Percentiles rank a stretch among this genome's conserved stretches.
Conservation (phyloP, 108 stramenopile species). For the Nannochloropsis granulata region DNA sequence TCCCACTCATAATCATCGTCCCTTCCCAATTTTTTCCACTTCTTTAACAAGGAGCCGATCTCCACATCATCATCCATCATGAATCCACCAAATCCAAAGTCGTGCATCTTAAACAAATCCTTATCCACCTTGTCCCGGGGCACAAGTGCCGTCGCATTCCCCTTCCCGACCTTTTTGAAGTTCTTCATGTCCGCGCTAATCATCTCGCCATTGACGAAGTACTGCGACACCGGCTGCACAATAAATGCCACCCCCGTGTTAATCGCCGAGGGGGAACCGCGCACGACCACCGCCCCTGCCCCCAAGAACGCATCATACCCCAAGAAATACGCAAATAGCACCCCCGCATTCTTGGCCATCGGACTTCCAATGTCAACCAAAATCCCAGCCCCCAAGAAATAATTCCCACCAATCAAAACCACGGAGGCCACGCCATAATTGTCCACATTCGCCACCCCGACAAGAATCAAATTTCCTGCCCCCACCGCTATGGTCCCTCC, state of each 20-base stretch:
- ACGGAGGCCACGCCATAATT: neutral
- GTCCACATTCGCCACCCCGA: neutral
- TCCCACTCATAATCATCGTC: neutral
- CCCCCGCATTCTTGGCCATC: neutral
- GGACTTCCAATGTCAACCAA: neutral
- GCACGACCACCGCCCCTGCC: neutral
- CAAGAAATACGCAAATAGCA: neutral
- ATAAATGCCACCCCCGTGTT: neutral
- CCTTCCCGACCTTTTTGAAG: neutral
- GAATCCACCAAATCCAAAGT: neutral
- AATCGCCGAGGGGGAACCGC: neutral
- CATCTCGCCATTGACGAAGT: neutral
- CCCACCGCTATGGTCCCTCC: neutral
- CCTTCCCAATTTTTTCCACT: neutral
- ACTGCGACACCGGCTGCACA: neutral
- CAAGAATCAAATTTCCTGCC: neutral
- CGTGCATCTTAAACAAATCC: neutral
- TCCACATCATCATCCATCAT: neutral
- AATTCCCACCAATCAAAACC: neutral
- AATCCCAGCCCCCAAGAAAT: neutral
- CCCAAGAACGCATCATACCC: neutral
- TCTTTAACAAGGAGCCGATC: neutral
- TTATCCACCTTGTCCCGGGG: neutral
- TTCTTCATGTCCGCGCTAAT: neutral
- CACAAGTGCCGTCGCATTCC: neutral